Evolutionary conservation across 2,329 filamentous ascomycete genomes (phyloP), one percentile per base, ranked within the genome.

Genomic region (Dichotomopilus funicola): DNA sequence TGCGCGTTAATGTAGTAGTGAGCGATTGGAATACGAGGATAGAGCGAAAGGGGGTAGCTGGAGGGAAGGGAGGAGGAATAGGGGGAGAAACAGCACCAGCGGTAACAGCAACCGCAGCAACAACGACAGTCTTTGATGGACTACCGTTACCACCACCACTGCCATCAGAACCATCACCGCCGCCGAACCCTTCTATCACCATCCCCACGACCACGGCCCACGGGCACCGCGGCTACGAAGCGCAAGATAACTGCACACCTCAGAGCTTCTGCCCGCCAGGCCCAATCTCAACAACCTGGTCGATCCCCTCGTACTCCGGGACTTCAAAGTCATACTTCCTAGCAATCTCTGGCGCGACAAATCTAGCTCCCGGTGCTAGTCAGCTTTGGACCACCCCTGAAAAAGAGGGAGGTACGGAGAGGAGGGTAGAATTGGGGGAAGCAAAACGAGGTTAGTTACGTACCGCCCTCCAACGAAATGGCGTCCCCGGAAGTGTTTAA

Each of bases 391-490:
- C 19, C 19, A n/a, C 50, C 38, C 40, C 60, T 50, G 61, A 53
- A 42, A 33, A 11, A n/a, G n/a, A 64, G 51, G 52, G 52, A 13
- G 49, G 36, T 4, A 36, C 13, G 10, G 52, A 51, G 36, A 47
- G 9, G 11, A 35, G 34, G 41, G 4, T 10, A 33, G 37, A 8
- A 7, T 27, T 35, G 5, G 27, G 40, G 11, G 6, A 13, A 12
- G 2, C 1, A n/a, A 40, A 41, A 41, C 36, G n/a, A 49, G 51
- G 55, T 27, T 27, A 27, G 19, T 27, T 66, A 72, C 78, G 66
- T 73, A 87, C 80, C 89, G 78, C 53, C 94, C 94, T 6, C 94
- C 94, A 54, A 99, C 72, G 67, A 97, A 99, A 75, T 99, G 94
- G 47, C 89, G 82, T 1, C 92, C 94, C 60, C 77, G 83, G 70